Evolutionary conservation across 2,329 filamentous ascomycete species (phyloP).

Genomic region (Epicoccum nigrum): DNA sequence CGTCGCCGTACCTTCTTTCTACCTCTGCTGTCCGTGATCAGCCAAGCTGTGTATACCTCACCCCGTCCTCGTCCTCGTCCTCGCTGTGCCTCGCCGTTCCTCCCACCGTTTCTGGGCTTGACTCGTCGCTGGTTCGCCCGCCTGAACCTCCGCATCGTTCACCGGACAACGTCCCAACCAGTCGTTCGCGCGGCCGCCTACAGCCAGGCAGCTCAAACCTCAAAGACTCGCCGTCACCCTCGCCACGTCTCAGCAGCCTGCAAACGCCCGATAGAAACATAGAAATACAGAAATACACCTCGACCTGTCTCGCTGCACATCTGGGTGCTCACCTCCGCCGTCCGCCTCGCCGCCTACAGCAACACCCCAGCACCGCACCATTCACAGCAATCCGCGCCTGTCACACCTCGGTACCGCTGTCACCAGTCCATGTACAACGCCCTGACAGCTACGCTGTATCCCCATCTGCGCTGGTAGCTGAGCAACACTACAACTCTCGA

Average conservation of each 20-base stretch:
- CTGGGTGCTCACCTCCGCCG: constrained; percentile 18
- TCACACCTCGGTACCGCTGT: constrained; percentile 5
- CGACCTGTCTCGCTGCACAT: constrained; percentile 12
- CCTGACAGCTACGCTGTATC: constrained; percentile 47
- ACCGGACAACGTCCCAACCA: constrained; percentile 12
- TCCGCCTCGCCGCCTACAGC: constrained; percentile 8
- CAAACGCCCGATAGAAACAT: not conserved
- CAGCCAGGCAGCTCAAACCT: constrained; percentile 17
- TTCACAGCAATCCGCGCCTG: constrained; percentile 6
- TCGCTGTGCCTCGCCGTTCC: constrained; percentile 2
- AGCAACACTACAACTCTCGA: constrained; percentile 11
- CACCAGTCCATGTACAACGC: constrained; percentile 47
- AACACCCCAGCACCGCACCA: constrained; percentile 15
- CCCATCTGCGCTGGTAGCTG: constrained; percentile 48
- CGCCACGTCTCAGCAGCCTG: not conserved
- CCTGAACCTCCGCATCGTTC: constrained; percentile 14
- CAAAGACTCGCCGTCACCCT: not conserved
- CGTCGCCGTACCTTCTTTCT: not conserved
- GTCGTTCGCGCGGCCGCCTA: constrained; percentile 13
- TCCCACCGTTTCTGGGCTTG: not conserved
- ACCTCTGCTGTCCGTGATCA: too few species aligned
- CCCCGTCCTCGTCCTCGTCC: constrained; percentile 5
- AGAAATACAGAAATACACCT: too few species aligned
- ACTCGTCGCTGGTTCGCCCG: constrained; percentile 9
- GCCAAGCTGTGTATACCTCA: too few species aligned